These are phyloP conservation scores for Cytospora paraplurivora DNA, from an alignment of 2,329 filamentous ascomycete species.

Conservation along the genomic window DNA sequence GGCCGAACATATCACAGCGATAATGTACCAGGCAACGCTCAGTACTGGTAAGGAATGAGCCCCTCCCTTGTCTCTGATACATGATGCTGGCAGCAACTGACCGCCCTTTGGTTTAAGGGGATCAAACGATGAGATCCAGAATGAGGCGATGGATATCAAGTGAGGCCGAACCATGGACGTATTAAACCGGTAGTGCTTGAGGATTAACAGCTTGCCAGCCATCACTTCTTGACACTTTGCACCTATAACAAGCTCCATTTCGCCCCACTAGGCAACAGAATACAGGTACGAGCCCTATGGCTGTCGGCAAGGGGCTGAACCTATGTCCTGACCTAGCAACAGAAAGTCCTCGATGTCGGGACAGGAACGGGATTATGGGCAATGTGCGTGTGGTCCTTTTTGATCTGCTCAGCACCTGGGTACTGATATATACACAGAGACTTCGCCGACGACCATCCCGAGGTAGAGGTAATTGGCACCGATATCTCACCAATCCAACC, in stretches of 20 bases:
- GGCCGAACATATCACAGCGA: conserved; percentile 29
- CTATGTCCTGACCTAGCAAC: neutral
- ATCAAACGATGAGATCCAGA: conserved; percentile 38
- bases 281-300: conserved; percentile 17
- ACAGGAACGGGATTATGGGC: conserved; percentile 60
- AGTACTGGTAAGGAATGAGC: conserved; percentile 25
- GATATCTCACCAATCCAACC: conserved; percentile 62
- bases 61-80: conserved; percentile 43
- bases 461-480: conserved; percentile 51
- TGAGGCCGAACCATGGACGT: conserved; percentile 16
- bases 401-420: neutral
- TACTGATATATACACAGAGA: conserved; percentile 44
- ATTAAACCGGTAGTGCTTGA: too few species aligned
- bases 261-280: conserved; percentile 33
- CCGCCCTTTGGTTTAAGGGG: conserved; percentile 19
- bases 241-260: conserved; percentile 33
- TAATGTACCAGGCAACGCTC: conserved; percentile 21
- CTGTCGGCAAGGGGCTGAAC: neutral
- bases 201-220: conserved; percentile 28
- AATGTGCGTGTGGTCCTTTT: conserved; percentile 26
- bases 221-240: conserved; percentile 33
- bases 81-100: conserved; percentile 6
- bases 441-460: conserved; percentile 46
- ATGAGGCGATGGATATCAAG: conserved; percentile 39
- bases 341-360: conserved; percentile 51